phyloP scores from a whole-genome alignment of 208 protist species.

The Trypanosoma brucei region DNA sequence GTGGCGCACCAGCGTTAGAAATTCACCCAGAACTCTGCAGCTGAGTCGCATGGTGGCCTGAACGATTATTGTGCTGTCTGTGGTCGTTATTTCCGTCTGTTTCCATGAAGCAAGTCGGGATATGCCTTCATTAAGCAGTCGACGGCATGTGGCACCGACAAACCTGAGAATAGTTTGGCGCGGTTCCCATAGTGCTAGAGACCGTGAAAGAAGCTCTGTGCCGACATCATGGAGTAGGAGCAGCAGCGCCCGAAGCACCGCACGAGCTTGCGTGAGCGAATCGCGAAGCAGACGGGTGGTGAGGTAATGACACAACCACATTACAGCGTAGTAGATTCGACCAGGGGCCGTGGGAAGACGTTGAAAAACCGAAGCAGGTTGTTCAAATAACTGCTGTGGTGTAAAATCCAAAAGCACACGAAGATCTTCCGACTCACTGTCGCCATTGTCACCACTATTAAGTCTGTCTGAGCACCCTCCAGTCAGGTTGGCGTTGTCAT shows the following conservation, averaged over 20 bases:
- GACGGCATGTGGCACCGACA: slow-evolving; percentile 19
- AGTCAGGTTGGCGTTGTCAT: not conserved
- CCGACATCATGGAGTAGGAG: slow-evolving; percentile 46
- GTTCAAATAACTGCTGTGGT: slow-evolving; percentile 18
- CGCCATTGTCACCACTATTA: not conserved
- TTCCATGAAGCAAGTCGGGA: slow-evolving; percentile 30
- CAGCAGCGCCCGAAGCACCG: slow-evolving; percentile 26
- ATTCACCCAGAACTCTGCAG: slow-evolving; percentile 23
- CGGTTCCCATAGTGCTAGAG: slow-evolving; percentile 45
- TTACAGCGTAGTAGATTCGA: slow-evolving; percentile 40
- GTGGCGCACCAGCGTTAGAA: slow-evolving; percentile 24
- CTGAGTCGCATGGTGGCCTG: slow-evolving; percentile 26
- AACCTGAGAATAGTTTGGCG: slow-evolving; percentile 36
- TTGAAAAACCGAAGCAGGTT: slow-evolving; percentile 23
- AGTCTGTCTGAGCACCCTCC: not conserved
- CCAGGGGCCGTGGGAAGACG: slow-evolving; percentile 26
- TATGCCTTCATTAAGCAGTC: slow-evolving; percentile 29
- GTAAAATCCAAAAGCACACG: slow-evolving; percentile 27
- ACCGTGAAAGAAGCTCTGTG: slow-evolving; percentile 29
- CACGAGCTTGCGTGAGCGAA: slow-evolving; percentile 16
- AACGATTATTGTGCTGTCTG: slow-evolving; percentile 23
- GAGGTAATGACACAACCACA: slow-evolving; percentile 20
- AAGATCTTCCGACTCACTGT: slow-evolving; percentile 24
- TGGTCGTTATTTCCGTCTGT: slow-evolving; percentile 26
- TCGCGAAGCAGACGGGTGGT: slow-evolving; percentile 14